Percentiles rank a stretch among this genome's conserved stretches.
Conservation (phyloP, 768 basidiomycete genomes). For the Aureoboletus auriporus region DNA sequence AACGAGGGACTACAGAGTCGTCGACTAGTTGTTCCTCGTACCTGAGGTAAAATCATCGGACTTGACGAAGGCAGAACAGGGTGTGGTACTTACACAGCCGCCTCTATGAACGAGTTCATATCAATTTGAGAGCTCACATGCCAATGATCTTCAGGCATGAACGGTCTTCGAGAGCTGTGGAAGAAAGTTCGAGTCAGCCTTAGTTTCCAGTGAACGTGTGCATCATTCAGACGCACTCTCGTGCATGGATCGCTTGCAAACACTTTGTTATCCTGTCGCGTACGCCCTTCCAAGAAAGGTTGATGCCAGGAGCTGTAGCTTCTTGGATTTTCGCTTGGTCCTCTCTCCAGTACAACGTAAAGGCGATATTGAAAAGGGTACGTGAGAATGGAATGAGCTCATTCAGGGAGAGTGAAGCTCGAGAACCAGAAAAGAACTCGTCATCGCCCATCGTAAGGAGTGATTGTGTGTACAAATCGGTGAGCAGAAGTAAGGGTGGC, state of each 20-base stretch:
- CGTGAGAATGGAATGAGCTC: slow-evolving; percentile 74
- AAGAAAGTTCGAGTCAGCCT: slow-evolving; percentile 6
- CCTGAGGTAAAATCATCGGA: slow-evolving; percentile 30
- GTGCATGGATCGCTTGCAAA: slow-evolving; percentile 75
- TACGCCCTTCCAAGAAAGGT: slow-evolving; percentile 58
- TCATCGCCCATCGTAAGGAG: slow-evolving; percentile 94
- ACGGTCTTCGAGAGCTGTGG: slow-evolving; percentile 73
- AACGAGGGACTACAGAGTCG: slow-evolving; percentile 18
- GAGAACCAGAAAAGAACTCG: slow-evolving; percentile 78
- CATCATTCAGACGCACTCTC: slow-evolving; percentile 62
- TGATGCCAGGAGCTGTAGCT: slow-evolving; percentile 39
- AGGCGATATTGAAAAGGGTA: slow-evolving; percentile 82
- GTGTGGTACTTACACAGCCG: slow-evolving; percentile 61
- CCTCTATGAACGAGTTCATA: slow-evolving; percentile 73
- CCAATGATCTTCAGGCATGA: slow-evolving; percentile 86
- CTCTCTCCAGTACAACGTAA: slow-evolving; percentile 67
- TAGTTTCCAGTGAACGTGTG: background rate
- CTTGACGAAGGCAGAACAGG: background rate
- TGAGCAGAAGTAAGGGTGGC: slow-evolving; percentile 71
- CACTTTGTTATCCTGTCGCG: slow-evolving; percentile 75
- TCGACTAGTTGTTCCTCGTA: slow-evolving; percentile 62
- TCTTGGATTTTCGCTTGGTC: slow-evolving; percentile 36
- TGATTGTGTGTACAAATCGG: slow-evolving; percentile 78
- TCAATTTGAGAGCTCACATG: slow-evolving; percentile 61
- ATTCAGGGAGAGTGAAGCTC: slow-evolving; percentile 78